Evolutionary conservation across 495 filamentous ascomycete genomes (phyloP).

Genomic region (Sordaria brevicollis): DNA sequence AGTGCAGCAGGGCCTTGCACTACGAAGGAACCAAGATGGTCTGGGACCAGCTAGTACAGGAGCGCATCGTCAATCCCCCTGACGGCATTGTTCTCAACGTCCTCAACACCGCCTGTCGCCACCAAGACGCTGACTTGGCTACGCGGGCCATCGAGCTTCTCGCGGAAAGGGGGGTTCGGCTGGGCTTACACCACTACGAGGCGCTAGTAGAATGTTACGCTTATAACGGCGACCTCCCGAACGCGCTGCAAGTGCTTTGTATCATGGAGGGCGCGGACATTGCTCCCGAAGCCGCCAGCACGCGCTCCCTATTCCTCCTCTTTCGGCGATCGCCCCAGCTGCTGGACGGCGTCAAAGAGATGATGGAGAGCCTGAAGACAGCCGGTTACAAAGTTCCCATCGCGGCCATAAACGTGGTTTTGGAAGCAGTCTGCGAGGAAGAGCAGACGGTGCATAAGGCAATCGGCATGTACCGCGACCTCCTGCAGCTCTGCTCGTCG

Average conservation of each 20-base stretch:
- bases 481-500: conserved; percentile 49
- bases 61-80: conserved; percentile 52
- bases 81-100: conserved; percentile 53
- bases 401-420: conserved; percentile 50
- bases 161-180: conserved; percentile 38
- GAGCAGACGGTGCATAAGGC: conserved; percentile 35
- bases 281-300: conserved; percentile 40
- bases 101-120: conserved; percentile 55
- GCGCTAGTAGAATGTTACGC: conserved; percentile 58
- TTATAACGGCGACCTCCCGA: conserved; percentile 39
- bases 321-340: conserved; percentile 21
- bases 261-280: conserved; percentile 57
- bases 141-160: conserved; percentile 51
- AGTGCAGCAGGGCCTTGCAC: conserved; percentile 41
- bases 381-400: conserved; percentile 38
- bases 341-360: conserved; percentile 36
- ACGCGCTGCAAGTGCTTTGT: conserved; percentile 51
- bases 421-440: conserved; percentile 43
- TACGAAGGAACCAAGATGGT: conserved; percentile 39
- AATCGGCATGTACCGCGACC: conserved; percentile 57
- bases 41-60: conserved; percentile 51
- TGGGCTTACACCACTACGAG: conserved; percentile 64
- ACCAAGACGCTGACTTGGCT: conserved; percentile 58
- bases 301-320: conserved; percentile 41
- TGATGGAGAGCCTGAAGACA: conserved; percentile 42